These are phyloP conservation scores for Gnomoniopsis sp. DNA, from an alignment of 2,329 filamentous ascomycete species.

Conservation along the genomic window DNA sequence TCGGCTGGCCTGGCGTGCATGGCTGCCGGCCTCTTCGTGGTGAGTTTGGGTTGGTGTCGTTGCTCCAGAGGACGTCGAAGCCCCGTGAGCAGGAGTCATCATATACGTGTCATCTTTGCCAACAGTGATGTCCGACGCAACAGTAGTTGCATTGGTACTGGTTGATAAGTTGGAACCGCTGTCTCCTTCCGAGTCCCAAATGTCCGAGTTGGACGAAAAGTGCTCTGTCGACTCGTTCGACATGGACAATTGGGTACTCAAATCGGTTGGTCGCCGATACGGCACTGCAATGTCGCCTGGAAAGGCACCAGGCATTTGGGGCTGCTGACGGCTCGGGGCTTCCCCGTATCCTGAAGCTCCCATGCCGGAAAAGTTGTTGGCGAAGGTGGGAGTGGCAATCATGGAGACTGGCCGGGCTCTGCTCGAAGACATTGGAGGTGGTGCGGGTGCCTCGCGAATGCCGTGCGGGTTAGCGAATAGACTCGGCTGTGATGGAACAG, in stretches of 20 bases:
- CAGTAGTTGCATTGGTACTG: slow-evolving; percentile 17
- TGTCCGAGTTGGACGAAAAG: slow-evolving; percentile 9
- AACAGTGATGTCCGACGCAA: slow-evolving; percentile 18
- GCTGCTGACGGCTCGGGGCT: not conserved
- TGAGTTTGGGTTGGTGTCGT: slow-evolving; percentile 5
- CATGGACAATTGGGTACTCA: slow-evolving; percentile 10
- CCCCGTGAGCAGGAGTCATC: not conserved
- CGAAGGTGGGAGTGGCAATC: not conserved
- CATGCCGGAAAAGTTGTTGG: not conserved
- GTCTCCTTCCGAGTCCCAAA: slow-evolving; percentile 17
- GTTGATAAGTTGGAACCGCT: slow-evolving; percentile 17
- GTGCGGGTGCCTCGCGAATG: slow-evolving; percentile 12
- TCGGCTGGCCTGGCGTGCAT: not conserved
- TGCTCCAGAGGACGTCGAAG: not conserved
- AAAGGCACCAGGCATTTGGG: slow-evolving; percentile 16
- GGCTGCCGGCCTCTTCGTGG: not conserved
- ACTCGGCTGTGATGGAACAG: slow-evolving; percentile 4
- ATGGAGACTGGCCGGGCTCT: slow-evolving; percentile 2
- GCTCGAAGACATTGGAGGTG: slow-evolving; percentile 1
- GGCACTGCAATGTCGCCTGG: slow-evolving; percentile 10
- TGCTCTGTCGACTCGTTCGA: slow-evolving; percentile 11
- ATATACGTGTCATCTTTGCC: slow-evolving; percentile 16
- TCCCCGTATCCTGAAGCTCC: not conserved
- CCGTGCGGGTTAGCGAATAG: slow-evolving; percentile 17
- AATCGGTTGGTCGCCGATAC: slow-evolving; percentile 16